Conservation (phyloP, 2,329 filamentous ascomycete species). For the Leptosphaerulina australis region DNA sequence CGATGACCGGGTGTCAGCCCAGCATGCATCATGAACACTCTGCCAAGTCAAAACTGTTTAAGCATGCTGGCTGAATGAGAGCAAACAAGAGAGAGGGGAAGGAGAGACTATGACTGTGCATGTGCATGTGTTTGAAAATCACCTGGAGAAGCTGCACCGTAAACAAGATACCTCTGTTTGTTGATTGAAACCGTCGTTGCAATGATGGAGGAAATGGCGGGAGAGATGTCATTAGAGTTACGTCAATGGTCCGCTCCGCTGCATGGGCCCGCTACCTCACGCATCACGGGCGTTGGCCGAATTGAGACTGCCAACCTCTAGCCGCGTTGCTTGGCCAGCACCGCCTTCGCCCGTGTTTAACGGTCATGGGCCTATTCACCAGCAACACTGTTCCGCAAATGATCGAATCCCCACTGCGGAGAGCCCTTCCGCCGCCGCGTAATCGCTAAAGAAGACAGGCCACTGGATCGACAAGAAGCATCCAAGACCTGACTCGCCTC, state of each 20-base stretch:
- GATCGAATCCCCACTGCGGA: slow-evolving; percentile 5
- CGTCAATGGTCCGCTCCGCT: no score
- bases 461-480: slow-evolving; percentile 24
- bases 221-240: no score
- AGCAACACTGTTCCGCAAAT: neutral
- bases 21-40: slow-evolving; percentile 11
- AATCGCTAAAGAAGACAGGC: slow-evolving; percentile 28
- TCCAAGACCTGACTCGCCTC: slow-evolving; percentile 13
- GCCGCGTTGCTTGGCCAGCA: slow-evolving; percentile 12
- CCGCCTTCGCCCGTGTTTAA: slow-evolving; percentile 5
- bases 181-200: no score
- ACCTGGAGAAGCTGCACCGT: no score
- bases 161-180: no score
- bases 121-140: no score
- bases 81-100: no score
- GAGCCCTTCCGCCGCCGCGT: slow-evolving; percentile 22
- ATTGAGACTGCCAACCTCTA: slow-evolving; percentile 13
- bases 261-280: no score
- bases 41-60: no score
- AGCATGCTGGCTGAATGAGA: no score
- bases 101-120: no score
- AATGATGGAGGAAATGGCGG: no score
- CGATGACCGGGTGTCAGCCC: slow-evolving; percentile 5
- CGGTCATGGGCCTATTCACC: neutral
- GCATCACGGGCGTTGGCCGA: slow-evolving; percentile 11